Conservation (phyloP, 345 rosid genomes). For the Eucalyptus rudis region DNA sequence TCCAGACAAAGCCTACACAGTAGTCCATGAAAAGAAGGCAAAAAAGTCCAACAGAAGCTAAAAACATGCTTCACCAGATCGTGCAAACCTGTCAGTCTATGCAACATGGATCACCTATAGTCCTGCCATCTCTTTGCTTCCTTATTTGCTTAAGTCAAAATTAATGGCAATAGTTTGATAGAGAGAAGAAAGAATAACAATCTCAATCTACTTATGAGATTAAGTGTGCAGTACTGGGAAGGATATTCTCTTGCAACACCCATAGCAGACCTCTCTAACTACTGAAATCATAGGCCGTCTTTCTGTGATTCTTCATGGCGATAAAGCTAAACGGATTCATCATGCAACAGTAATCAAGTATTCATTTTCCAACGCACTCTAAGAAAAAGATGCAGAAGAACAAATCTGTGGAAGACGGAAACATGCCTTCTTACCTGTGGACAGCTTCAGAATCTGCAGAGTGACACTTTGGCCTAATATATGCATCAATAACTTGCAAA, state of each 20-base stretch:
- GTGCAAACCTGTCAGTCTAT: neutral
- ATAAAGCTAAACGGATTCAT: neutral
- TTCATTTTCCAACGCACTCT: neutral
- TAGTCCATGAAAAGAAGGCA: neutral
- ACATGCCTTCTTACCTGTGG: slow-evolving; percentile 28
- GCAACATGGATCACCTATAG: neutral
- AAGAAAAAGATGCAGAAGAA: neutral
- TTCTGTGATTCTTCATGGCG: neutral
- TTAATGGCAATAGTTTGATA: neutral
- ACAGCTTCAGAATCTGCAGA: slow-evolving; percentile 58
- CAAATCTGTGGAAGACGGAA: neutral
- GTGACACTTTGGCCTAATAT: slow-evolving; percentile 75
- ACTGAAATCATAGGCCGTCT: neutral
- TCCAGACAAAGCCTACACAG: neutral
- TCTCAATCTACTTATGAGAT: neutral
- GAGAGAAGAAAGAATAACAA: neutral
- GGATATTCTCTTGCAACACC: neutral
- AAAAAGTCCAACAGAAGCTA: neutral
- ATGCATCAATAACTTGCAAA: slow-evolving; percentile 68
- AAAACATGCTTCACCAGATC: neutral
- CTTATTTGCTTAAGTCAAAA: neutral
- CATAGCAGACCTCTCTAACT: neutral
- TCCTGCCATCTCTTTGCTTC: neutral
- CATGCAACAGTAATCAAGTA: neutral
- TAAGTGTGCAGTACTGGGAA: neutral